Conservation (phyloP, 2,329 filamentous ascomycete species). For the Ascosphaera pollenicola region DNA sequence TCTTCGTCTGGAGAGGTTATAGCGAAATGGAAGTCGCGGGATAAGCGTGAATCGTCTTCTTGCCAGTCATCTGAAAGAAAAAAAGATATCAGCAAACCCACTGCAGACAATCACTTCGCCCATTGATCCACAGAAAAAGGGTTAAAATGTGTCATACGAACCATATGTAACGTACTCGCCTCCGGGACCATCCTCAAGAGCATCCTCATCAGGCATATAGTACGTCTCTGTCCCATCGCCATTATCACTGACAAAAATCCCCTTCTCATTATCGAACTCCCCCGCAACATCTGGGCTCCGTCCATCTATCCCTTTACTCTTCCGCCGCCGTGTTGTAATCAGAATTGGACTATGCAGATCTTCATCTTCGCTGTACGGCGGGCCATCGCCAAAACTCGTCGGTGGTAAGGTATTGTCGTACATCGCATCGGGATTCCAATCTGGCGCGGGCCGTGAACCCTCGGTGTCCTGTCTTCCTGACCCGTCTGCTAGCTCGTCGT, state of each 20-base stretch:
- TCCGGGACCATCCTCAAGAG: constrained; percentile 42
- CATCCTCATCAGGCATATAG: constrained; percentile 46
- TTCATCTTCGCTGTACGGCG: constrained; percentile 88
- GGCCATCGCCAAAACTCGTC: constrained; percentile 68
- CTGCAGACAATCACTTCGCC: too few species aligned
- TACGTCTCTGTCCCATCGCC: constrained; percentile 54
- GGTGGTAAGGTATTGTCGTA: constrained; percentile 49
- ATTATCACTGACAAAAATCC: constrained; percentile 43
- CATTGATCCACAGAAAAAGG: too few species aligned
- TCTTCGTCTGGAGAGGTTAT: constrained; percentile 92
- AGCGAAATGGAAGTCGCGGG: constrained; percentile 80
- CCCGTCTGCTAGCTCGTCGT: constrained; percentile 62
- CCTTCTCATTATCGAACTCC: constrained; percentile 36
- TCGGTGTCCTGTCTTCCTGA: constrained; percentile 50
- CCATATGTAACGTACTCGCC: constrained; percentile 68
- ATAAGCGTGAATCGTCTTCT: constrained; percentile 63
- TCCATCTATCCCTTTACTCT: constrained; percentile 40
- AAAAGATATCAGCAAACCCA: too few species aligned
- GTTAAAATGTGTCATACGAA: too few species aligned
- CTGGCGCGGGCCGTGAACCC: constrained; percentile 30
- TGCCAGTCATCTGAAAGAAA: constrained; percentile 30
- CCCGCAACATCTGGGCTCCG: constrained; percentile 20
- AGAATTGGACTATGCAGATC: constrained; percentile 78
- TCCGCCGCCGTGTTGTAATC: constrained; percentile 63
- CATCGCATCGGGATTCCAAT: constrained; percentile 25